Evolutionary conservation across 176 grass and related monocot species (phyloP).

Genomic region (Triticum turgidum): DNA sequence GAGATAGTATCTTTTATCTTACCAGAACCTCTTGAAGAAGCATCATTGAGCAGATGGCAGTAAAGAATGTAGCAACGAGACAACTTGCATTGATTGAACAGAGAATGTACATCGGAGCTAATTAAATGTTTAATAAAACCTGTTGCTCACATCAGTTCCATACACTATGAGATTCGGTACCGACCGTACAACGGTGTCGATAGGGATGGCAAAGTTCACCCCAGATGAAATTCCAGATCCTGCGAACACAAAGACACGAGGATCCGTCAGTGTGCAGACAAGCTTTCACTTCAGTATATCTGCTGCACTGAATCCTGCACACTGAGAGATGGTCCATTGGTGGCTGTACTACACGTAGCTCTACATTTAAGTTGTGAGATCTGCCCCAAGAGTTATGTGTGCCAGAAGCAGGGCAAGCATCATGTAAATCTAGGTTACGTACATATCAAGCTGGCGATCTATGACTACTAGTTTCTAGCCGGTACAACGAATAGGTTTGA

Average conservation of each 20-base stretch:
- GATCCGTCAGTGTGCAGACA: conserved; percentile 19
- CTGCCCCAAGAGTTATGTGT: not conserved
- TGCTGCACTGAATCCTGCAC: conserved; percentile 13
- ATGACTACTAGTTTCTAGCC: not conserved
- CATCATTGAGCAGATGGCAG: not conserved
- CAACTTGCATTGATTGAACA: not conserved
- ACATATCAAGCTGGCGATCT: conserved; percentile 9
- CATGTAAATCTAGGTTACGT: not conserved
- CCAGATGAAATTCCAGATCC: conserved; percentile 88
- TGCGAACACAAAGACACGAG: conserved; percentile 28
- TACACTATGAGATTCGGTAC: conserved; percentile 74
- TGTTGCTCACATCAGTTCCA: conserved; percentile 67
- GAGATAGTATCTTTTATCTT: not conserved
- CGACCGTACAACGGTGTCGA: conserved; percentile 66
- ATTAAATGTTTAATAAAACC: conserved; percentile 55
- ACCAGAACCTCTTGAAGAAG: not conserved
- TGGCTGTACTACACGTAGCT: not conserved
- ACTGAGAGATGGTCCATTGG: not conserved
- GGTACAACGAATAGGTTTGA: not conserved
- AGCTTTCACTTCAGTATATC: conserved; percentile 13
- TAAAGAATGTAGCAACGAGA: not conserved
- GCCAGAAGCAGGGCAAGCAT: conserved; percentile 12
- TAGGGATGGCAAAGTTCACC: conserved; percentile 83
- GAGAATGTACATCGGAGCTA: conserved; percentile 22
- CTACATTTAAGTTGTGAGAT: conserved; percentile 28